phyloP scores from a whole-genome alignment of 495 filamentous ascomycete genomes.

The Podospora tetraspora region DNA sequence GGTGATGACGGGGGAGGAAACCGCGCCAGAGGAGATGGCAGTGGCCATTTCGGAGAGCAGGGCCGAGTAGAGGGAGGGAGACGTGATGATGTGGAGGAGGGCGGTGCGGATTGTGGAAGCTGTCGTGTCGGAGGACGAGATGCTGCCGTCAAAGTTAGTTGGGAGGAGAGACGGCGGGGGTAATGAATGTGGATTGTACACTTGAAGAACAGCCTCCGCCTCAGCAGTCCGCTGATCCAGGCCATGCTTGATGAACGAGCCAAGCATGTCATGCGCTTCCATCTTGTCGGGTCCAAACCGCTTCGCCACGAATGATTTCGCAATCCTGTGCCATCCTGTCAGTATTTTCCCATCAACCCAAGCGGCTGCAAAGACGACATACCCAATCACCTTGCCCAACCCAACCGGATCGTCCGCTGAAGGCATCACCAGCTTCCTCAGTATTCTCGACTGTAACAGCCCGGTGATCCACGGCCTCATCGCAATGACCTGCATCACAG shows the following conservation, averaged over 20 bases:
- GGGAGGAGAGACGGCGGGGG: no score
- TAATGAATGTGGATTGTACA: no score
- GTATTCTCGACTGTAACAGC: background rate
- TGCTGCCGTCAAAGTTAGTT: no score
- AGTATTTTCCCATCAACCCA: no score
- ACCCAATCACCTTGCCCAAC: background rate
- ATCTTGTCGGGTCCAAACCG: slow-evolving; percentile 4
- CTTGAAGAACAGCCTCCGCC: slow-evolving; percentile 1
- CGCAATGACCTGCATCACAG: slow-evolving; percentile 1
- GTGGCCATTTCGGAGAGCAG: slow-evolving; percentile 55
- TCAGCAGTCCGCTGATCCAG: background rate
- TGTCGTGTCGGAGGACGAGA: slow-evolving; percentile 63
- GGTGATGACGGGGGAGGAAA: slow-evolving; percentile 27
- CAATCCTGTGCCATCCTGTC: background rate
- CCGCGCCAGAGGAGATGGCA: slow-evolving; percentile 31
- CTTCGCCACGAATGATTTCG: background rate
- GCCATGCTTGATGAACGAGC: slow-evolving; percentile 8
- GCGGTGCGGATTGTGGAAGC: slow-evolving; percentile 52
- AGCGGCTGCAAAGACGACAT: background rate
- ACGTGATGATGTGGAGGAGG: slow-evolving; percentile 48
- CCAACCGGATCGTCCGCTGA: slow-evolving; percentile 4
- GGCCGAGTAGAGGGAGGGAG: slow-evolving; percentile 42
- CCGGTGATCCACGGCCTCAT: background rate
- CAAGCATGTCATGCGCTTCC: slow-evolving; percentile 1
- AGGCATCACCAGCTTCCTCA: background rate